Evolutionary conservation across 2,329 filamentous ascomycete species (phyloP).

Genomic region (Allantophomopsis cytisporea): DNA sequence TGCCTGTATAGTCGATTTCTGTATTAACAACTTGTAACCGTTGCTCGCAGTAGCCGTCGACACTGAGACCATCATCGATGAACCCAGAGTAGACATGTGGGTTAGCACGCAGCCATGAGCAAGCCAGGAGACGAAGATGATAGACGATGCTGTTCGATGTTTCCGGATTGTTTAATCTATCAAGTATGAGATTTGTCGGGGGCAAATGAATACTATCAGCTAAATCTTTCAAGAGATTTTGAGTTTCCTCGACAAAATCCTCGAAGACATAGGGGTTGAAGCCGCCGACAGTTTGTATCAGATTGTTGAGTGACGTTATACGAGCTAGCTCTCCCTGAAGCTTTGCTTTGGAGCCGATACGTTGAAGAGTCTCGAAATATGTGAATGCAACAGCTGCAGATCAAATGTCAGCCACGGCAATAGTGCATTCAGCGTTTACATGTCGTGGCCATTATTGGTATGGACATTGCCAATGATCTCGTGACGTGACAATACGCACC

Average conservation of each 20-base stretch:
- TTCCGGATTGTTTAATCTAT: slow-evolving; percentile 63
- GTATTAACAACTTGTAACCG: slow-evolving; percentile 62
- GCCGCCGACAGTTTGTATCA: slow-evolving; percentile 59
- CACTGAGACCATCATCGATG: slow-evolving; percentile 40
- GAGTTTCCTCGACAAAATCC: slow-evolving; percentile 70
- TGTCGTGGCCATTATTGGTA: too few species aligned
- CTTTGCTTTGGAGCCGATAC: slow-evolving; percentile 46
- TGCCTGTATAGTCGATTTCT: slow-evolving; percentile 85
- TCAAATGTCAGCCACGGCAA: neutral
- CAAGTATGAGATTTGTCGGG: slow-evolving; percentile 18
- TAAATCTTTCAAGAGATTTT: slow-evolving; percentile 52
- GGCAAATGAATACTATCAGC: slow-evolving; percentile 33
- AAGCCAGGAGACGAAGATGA: slow-evolving; percentile 70
- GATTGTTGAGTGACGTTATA: slow-evolving; percentile 55
- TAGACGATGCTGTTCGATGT: slow-evolving; percentile 69
- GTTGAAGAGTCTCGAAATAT: slow-evolving; percentile 79
- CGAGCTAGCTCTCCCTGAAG: slow-evolving; percentile 60
- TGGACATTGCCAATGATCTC: too few species aligned
- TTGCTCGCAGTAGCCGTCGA: slow-evolving; percentile 56
- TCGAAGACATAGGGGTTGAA: slow-evolving; percentile 60
- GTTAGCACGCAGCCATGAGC: slow-evolving; percentile 71
- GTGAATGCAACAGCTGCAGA: slow-evolving; percentile 72
- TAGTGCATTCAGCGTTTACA: too few species aligned
- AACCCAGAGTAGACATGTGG: slow-evolving; percentile 58
- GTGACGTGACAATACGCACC: slow-evolving; percentile 41